Evolutionary conservation across 129 eudicot species (phyloP).

Genomic region (Rutidosis leptorrhynchoides): DNA sequence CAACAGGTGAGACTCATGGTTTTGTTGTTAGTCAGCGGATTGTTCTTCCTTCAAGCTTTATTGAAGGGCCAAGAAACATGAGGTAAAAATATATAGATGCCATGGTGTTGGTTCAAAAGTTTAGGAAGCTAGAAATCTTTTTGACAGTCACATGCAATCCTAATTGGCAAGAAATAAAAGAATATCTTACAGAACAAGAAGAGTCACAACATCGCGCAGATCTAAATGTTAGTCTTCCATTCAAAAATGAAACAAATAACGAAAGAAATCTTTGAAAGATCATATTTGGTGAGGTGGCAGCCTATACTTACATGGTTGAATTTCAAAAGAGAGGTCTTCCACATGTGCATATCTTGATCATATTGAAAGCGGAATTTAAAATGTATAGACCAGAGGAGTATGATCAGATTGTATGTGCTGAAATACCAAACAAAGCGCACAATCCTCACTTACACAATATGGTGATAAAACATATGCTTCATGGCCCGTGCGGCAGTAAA

Average conservation of each 20-base stretch:
- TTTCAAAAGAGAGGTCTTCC: conserved; percentile 28
- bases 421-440: conserved; percentile 17
- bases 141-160: not conserved
- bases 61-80: conserved; percentile 24
- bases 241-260: not conserved
- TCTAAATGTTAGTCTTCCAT: not conserved
- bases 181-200: not conserved
- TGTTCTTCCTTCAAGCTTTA: conserved; percentile 12
- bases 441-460: conserved; percentile 5
- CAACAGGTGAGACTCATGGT: not conserved
- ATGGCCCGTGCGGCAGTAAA: conserved; percentile 35
- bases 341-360: not conserved
- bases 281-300: conserved; percentile 17
- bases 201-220: conserved; percentile 1
- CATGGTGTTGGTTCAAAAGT: conserved; percentile 2
- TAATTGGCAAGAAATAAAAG: conserved; percentile 6
- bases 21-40: not conserved
- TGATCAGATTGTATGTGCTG: conserved; percentile 26
- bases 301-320: conserved; percentile 19
- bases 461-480: conserved; percentile 32
- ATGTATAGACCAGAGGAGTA: conserved; percentile 10
- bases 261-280: not conserved
- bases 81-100: conserved; percentile 21
- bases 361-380: conserved; percentile 22
- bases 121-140: too few species aligned